phyloP scores from a whole-genome alignment of 2,329 filamentous ascomycete genomes.

The Colletotrichum neosansevieriae region DNA sequence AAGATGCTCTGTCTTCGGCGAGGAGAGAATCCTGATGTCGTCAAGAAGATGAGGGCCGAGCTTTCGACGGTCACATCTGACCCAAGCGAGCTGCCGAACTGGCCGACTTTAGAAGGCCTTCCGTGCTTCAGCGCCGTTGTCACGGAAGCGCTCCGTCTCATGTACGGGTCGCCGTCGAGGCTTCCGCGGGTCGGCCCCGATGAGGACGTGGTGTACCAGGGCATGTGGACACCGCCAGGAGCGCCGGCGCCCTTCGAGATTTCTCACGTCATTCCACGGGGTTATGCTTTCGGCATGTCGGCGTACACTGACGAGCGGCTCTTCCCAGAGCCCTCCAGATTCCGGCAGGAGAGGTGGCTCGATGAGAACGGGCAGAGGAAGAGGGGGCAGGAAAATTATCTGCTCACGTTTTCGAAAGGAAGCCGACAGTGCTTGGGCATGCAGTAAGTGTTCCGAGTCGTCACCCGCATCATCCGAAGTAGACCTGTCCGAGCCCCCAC shows the following conservation, averaged over 20 bases:
- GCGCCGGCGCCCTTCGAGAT: background rate
- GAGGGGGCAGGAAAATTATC: constrained; percentile 27
- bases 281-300: constrained; percentile 38
- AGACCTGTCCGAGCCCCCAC: background rate
- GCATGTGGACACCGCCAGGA: constrained; percentile 41
- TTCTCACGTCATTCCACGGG: constrained; percentile 47
- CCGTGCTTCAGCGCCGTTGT: constrained; percentile 55
- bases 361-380: constrained; percentile 25
- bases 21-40: background rate
- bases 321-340: constrained; percentile 30
- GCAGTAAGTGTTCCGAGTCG: constrained; percentile 34
- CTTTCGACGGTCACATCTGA: background rate
- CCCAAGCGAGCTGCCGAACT: constrained; percentile 24
- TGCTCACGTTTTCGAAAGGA: constrained; percentile 40
- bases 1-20: background rate
- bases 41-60: constrained; percentile 1
- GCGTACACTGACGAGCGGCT: constrained; percentile 36
- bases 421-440: constrained; percentile 41
- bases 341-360: constrained; percentile 42
- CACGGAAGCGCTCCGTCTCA: constrained; percentile 54
- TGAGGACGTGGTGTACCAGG: constrained; percentile 45
- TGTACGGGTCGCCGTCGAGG: constrained; percentile 50
- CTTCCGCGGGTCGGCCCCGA: constrained; percentile 48
- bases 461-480: constrained; percentile 1
- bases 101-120: constrained; percentile 48